Percentiles rank a stretch among this genome's conserved stretches.
Evolutionary conservation across 192 early-diverging fungal species (phyloP).

Genomic region (Backusella macrospora): DNA sequence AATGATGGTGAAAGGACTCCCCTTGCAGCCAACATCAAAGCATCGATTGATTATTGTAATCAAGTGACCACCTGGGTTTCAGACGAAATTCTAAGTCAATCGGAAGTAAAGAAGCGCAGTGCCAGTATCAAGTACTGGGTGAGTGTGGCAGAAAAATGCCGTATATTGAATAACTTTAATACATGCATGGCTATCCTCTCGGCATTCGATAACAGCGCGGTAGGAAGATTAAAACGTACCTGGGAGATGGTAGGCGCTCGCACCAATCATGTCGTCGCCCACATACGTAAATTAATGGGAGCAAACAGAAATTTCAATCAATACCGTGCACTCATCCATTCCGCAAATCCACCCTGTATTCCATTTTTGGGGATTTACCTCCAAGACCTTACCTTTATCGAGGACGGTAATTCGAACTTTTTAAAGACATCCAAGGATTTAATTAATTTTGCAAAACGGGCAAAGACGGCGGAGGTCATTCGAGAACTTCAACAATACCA

Average conservation of each 20-base stretch:
- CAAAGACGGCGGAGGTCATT: constrained; percentile 88
- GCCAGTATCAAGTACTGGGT: constrained; percentile 84
- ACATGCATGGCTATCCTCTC: constrained; percentile 90
- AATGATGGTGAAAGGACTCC: constrained; percentile 55
- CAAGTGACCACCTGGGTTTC: constrained; percentile 90
- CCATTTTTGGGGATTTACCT: constrained; percentile 84
- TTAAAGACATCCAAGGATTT: constrained; percentile 65
- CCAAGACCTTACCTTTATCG: constrained; percentile 91
- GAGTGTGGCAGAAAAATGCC: constrained; percentile 82
- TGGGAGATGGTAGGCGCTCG: constrained; percentile 78
- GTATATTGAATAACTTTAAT: constrained; percentile 91
- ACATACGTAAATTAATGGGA: constrained; percentile 76
- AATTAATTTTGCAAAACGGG: constrained; percentile 94
- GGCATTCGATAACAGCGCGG: constrained; percentile 84
- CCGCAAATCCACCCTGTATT: constrained; percentile 80
- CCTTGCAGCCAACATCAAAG: constrained; percentile 82
- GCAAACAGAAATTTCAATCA: constrained; percentile 80
- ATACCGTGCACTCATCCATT: constrained; percentile 85
- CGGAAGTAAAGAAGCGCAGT: constrained; percentile 80
- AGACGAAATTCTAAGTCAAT: constrained; percentile 78
- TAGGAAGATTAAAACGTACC: constrained; percentile 88
- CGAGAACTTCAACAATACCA: constrained; percentile 93
- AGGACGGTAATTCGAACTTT: constrained; percentile 87
- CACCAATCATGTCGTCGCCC: constrained; percentile 58
- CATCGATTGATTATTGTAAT: constrained; percentile 85